Evolutionary conservation across 805 yeast genomes (phyloP).

Genomic region (Saccharomycopsis babjevae): DNA sequence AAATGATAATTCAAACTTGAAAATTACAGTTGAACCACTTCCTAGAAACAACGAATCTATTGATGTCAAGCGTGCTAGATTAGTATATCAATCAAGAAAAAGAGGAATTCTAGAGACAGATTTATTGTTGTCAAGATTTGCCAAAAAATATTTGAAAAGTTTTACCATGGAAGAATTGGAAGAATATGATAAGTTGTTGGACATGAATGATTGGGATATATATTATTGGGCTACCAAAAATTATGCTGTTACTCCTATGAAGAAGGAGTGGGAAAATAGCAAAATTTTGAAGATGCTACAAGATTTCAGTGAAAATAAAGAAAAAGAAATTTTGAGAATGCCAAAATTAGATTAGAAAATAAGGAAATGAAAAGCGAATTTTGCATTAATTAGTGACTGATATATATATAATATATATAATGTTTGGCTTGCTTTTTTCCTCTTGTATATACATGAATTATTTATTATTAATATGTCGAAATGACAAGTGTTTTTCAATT

Average conservation of each 20-base stretch:
- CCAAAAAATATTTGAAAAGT: slow-evolving; percentile 54
- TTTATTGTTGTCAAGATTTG: slow-evolving; percentile 72
- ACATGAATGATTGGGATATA: slow-evolving; percentile 98
- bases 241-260: slow-evolving; percentile 72
- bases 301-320: slow-evolving; percentile 62
- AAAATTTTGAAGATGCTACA: slow-evolving; percentile 56
- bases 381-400: no score
- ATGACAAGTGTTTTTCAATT: background rate
- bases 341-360: slow-evolving; percentile 44
- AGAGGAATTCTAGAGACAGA: slow-evolving; percentile 95
- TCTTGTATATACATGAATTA: background rate
- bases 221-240: slow-evolving; percentile 95
- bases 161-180: slow-evolving; percentile 59
- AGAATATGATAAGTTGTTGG: slow-evolving; percentile 78
- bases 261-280: slow-evolving; percentile 73
- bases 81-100: slow-evolving; percentile 84
- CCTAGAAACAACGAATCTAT: slow-evolving; percentile 63
- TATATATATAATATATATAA: no score
- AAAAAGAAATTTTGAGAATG: slow-evolving; percentile 73
- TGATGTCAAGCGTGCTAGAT: slow-evolving; percentile 73
- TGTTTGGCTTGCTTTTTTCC: no score
- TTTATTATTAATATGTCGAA: background rate
- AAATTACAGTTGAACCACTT: slow-evolving; percentile 68
- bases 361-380: background rate
- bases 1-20: background rate